phyloP scores from a whole-genome alignment of 2,329 filamentous ascomycete genomes.

The Fusarium fracticaudum region DNA sequence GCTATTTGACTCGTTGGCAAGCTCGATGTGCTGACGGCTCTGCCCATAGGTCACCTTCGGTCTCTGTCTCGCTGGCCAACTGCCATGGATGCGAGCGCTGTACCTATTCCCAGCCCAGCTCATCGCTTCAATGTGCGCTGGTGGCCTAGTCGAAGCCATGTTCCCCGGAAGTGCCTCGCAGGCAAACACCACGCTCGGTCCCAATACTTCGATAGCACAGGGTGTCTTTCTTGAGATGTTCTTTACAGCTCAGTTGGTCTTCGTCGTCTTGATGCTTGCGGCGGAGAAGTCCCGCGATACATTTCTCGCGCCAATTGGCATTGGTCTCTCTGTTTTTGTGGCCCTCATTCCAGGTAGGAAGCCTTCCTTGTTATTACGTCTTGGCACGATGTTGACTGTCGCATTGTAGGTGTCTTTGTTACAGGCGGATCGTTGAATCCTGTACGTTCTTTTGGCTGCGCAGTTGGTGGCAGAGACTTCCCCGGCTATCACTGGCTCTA shows the following conservation, averaged over 20 bases:
- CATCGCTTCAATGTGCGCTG: conserved; percentile 63
- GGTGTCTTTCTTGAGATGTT: conserved; percentile 73
- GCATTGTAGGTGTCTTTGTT: conserved; percentile 33
- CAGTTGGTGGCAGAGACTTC: conserved; percentile 50
- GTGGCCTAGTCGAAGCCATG: conserved; percentile 63
- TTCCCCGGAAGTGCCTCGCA: conserved; percentile 63
- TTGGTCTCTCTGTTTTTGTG: conserved; percentile 74
- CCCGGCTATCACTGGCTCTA: conserved; percentile 59
- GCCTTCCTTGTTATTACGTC: neutral
- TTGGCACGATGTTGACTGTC: conserved; percentile 43
- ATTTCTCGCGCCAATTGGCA: conserved; percentile 73
- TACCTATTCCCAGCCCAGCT: conserved; percentile 65
- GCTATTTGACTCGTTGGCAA: neutral
- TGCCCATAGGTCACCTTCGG: conserved; percentile 32
- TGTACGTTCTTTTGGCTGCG: conserved; percentile 58
- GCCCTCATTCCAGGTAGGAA: conserved; percentile 47
- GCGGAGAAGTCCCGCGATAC: conserved; percentile 76
- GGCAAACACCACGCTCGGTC: conserved; percentile 59
- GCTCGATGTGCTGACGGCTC: neutral
- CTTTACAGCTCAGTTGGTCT: conserved; percentile 66
- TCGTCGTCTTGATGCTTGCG: conserved; percentile 73
- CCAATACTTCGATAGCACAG: conserved; percentile 58
- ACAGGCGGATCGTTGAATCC: conserved; percentile 57
- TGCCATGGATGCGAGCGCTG: conserved; percentile 27
- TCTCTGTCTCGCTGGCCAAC: conserved; percentile 28